phyloP scores from a whole-genome alignment of 1,284 basidiomycete genomes.

The Ceratobasidium sp. region DNA sequence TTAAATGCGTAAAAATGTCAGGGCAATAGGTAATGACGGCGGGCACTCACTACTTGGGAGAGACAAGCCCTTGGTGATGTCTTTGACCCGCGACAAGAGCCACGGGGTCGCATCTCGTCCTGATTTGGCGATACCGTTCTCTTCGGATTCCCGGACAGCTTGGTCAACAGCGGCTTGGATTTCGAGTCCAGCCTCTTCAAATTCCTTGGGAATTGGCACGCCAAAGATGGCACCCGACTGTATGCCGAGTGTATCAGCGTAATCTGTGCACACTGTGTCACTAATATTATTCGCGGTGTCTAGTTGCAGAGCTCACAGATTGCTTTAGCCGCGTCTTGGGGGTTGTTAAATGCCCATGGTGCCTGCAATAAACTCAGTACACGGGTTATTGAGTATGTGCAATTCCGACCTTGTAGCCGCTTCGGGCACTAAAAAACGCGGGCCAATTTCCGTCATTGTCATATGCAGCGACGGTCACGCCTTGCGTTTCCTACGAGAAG shows the following conservation, averaged over 20 bases:
- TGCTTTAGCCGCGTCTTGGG: constrained; percentile 71
- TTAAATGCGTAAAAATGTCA: constrained; percentile 30
- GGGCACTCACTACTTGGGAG: constrained; percentile 72
- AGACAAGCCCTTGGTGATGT: constrained; percentile 82
- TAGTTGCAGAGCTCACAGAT: constrained; percentile 64
- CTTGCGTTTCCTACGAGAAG: constrained; percentile 84
- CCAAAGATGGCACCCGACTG: constrained; percentile 83
- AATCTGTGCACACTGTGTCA: constrained; percentile 42
- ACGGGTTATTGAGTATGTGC: constrained; percentile 46
- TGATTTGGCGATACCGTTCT: constrained; percentile 79
- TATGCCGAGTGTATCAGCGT: constrained; percentile 65
- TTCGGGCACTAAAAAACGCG: constrained; percentile 89
- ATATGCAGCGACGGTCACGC: constrained; percentile 91
- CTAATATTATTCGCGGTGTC: neutral
- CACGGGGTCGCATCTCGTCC: constrained; percentile 98
- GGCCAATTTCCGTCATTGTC: constrained; percentile 84
- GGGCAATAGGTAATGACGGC: neutral
- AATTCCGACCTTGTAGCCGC: constrained; percentile 77
- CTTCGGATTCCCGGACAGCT: constrained; percentile 85
- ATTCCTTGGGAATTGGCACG: constrained; percentile 88
- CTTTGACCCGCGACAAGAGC: constrained; percentile 85
- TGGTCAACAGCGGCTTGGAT: constrained; percentile 87
- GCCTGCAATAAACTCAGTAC: constrained; percentile 60
- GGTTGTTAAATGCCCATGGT: constrained; percentile 74
- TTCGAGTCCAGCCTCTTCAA: constrained; percentile 70